phyloP scores from a whole-genome alignment of 768 basidiomycete species.

The Suillus decipiens region DNA sequence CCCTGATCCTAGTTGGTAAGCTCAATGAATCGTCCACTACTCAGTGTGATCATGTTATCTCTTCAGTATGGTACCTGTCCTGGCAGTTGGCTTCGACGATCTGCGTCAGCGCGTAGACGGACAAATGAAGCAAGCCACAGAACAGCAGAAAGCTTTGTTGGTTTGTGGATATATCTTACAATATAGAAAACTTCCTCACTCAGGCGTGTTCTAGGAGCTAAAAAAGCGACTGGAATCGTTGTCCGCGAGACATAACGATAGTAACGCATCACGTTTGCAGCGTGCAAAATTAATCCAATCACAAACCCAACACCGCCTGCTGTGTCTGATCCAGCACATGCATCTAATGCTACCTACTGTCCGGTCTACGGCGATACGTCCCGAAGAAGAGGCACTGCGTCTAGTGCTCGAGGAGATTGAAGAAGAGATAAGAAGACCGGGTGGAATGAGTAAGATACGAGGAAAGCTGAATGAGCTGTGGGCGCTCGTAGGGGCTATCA shows the following conservation, averaged over 20 bases:
- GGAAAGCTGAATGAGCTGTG: constrained; percentile 83
- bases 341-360: constrained; percentile 79
- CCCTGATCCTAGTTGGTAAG: constrained; percentile 77
- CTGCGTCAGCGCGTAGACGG: constrained; percentile 77
- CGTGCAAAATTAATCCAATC: constrained; percentile 64
- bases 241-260: constrained; percentile 60
- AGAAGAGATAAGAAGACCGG: constrained; percentile 61
- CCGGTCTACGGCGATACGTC: constrained; percentile 71
- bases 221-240: constrained; percentile 63
- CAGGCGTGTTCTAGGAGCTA: constrained; percentile 52
- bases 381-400: constrained; percentile 79
- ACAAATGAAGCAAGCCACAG: constrained; percentile 64
- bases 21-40: constrained; percentile 10
- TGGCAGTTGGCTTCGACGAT: constrained; percentile 83
- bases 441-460: constrained; percentile 57
- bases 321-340: constrained; percentile 70
- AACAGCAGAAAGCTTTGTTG: constrained; percentile 68
- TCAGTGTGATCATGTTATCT: constrained; percentile 1
- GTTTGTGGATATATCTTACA: constrained; percentile 30
- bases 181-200: background rate
- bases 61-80: constrained; percentile 71
- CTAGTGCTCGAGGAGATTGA: constrained; percentile 72
- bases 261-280: constrained; percentile 66
- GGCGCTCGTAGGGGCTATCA: constrained; percentile 78
- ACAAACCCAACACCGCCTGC: constrained; percentile 70